These are phyloP conservation scores for Picocystis sp. DNA, from an alignment of 163 green algal species.

Conservation along the genomic window DNA sequence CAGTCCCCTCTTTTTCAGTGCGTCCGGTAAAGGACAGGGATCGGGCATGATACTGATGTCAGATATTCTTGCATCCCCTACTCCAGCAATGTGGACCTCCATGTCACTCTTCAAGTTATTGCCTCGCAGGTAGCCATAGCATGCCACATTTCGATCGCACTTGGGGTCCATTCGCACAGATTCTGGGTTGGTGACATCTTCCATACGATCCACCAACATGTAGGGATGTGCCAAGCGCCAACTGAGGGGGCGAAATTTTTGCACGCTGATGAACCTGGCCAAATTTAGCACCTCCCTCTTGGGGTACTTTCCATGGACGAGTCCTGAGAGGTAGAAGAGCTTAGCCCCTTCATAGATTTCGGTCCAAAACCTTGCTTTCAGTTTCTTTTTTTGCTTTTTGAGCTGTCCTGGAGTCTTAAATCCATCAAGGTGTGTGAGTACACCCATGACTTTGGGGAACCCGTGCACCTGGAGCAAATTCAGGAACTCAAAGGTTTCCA, in stretches of 20 bases:
- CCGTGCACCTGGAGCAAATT: slow-evolving; percentile 94
- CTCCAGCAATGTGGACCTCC: slow-evolving; percentile 69
- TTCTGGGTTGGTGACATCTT: slow-evolving; percentile 75
- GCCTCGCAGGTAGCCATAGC: slow-evolving; percentile 89
- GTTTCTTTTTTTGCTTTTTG: slow-evolving; percentile 68
- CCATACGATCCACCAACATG: slow-evolving; percentile 74
- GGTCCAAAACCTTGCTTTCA: slow-evolving; percentile 87
- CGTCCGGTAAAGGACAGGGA: slow-evolving; percentile 78
- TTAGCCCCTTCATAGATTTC: slow-evolving; percentile 96
- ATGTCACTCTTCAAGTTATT: slow-evolving; percentile 49
- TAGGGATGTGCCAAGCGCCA: slow-evolving; percentile 82
- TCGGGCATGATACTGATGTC: slow-evolving; percentile 70
- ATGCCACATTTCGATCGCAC: slow-evolving; percentile 60
- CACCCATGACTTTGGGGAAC: slow-evolving; percentile 97
- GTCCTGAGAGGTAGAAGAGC: slow-evolving; percentile 90
- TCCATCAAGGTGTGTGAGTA: slow-evolving; percentile 83
- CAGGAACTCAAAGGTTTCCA: slow-evolving; percentile 99
- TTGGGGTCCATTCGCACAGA: slow-evolving; percentile 35
- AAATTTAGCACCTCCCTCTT: slow-evolving; percentile 88
- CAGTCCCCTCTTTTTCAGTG: slow-evolving; percentile 42
- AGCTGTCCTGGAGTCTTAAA: neutral
- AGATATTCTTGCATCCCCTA: slow-evolving; percentile 65
- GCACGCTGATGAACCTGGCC: slow-evolving; percentile 76
- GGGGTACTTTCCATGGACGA: slow-evolving; percentile 55
- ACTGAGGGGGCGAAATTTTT: slow-evolving; percentile 77